Evolutionary conservation across 805 yeast species (phyloP), one percentile per base, ranked within the genome.

Genomic region (Scheffersomyces amazonensis): DNA sequence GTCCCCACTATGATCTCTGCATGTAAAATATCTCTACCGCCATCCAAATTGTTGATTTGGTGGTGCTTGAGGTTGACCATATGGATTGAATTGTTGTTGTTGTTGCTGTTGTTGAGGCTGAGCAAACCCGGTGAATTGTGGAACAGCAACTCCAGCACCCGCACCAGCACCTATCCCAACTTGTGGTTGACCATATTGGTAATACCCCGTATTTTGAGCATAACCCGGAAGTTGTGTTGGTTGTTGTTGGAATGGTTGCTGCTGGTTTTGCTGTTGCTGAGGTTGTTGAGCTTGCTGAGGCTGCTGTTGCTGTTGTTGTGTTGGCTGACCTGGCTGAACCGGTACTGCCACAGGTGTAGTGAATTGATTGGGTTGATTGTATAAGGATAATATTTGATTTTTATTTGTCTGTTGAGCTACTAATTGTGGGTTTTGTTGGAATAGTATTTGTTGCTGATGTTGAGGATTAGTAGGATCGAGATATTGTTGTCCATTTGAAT

Each of bases 401-500:
- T 69, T 69, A 31, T 56, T 64, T 3, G 64, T 60, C 36, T 65
- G 69, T 39, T 64, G 69, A 3, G 63, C 60, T 5, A 54, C 43
- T 20, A 56, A 47, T 42, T 62, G 69, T 16, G 68, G 68, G 37
- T 60, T 61, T 10, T 52, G 53, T 40, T 60, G 62, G 40, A 57
- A 66, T 42, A 54, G 41, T 40, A 69, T 51, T 46, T 64, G 54
- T 41, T 62, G 66, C 46, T 67, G 73, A 41, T 64, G 69, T 32
- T 66, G 73, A 28, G 73, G 77, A 37, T 65, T 64, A 42, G 50
- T 63, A 8, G 76, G 74, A 49, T 74, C 78, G 40, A 75, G 52
- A 45, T 74, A 75, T 50, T 82, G 85, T 49, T 83, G 88, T 2
- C 83, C 83, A 32, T 75, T 78, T 9, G 80, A 73, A 50, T 84